Evolutionary conservation across 371 early-diverging fungal genomes (phyloP).

Genomic region (Syncephalastrum racemosum): DNA sequence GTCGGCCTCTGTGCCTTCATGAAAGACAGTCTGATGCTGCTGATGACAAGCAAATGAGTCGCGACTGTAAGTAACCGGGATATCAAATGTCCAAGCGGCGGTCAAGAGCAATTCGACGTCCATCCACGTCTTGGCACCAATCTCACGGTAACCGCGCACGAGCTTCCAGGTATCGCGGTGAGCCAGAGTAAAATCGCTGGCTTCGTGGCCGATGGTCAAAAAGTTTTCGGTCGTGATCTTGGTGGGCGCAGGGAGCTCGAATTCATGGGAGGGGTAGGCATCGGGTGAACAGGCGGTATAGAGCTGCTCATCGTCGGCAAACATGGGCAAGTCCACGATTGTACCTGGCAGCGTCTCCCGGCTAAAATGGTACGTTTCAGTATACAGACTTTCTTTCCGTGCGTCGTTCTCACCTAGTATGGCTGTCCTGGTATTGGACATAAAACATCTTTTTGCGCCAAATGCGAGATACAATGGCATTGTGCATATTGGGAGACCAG

Average conservation of each 20-base stretch:
- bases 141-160: conserved; percentile 39
- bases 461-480: conserved; percentile 37
- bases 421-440: conserved; percentile 39
- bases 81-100: conserved; percentile 40
- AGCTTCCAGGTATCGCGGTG: conserved; percentile 49
- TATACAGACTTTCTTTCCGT: background rate
- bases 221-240: conserved; percentile 25
- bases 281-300: conserved; percentile 18
- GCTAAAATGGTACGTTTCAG: conserved; percentile 9
- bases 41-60: conserved; percentile 43
- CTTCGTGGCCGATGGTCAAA: conserved; percentile 31
- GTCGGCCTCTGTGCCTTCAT: conserved; percentile 25
- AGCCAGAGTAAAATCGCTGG: conserved; percentile 46
- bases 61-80: conserved; percentile 30
- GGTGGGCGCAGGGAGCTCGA: conserved; percentile 11
- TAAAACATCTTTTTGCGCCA: conserved; percentile 41
- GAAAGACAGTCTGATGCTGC: conserved; percentile 31
- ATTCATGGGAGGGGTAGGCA: conserved; percentile 11
- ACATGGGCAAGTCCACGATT: conserved; percentile 27
- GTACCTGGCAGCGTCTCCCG: conserved; percentile 32
- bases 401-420: conserved; percentile 23
- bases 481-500: conserved; percentile 47
- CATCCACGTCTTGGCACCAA: conserved; percentile 43
- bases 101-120: conserved; percentile 48
- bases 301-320: conserved; percentile 30